Base-by-base conservation (phyloP, 2,329 filamentous ascomycete genomes). In the Lachnellula hyalina region DNA sequence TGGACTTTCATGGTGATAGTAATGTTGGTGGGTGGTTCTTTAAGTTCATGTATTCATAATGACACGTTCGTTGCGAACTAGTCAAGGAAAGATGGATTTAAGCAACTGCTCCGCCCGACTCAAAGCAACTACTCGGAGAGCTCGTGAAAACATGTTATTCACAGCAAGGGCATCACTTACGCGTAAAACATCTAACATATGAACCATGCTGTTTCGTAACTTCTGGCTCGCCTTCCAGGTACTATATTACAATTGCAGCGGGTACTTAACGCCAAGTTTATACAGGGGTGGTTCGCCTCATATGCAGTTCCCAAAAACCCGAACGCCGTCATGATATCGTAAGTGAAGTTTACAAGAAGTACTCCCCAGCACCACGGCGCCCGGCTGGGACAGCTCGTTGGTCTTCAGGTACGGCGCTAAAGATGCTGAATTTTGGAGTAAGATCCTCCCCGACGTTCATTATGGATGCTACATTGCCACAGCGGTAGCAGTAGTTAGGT, bases 381-480 rank as follows among this genome's bases (percentile, higher is more conserved):
- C 82, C 88, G 11, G 86, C 84, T 2, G 90, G 90, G 8, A 93
- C 86, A 53, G 90, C 88, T 57, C 90, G 80, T 71, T 89, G 82
- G 63, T 94, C 86, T 65, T 94, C 90, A 0, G 90, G 89, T n/a
- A 95, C 90, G 34, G 90, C 90, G 32, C 84, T 87, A 76, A 95
- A 95, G 67, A 95, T 94, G 71, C 87, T 94, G 76, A 99, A 99
- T 66, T 89, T 90, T 34, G 93, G 91, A 57, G 90, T 85, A 51
- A 96, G 78, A 66, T 94, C 87, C 66, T 88, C 87, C 62, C 87
- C 85, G 28, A 96, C 85, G 51, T 91, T 91, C 86, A 96, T 96
- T 70, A 96, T 96, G 5, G 81, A 85, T 19, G 85, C 85, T 58
- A 88, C 75, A 56, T 77, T 83, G 49, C 74, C 74, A 56, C 74